These are phyloP conservation scores for Rubus idaeus DNA, from an alignment of 306 rosid genomes.

Conservation along the genomic window DNA sequence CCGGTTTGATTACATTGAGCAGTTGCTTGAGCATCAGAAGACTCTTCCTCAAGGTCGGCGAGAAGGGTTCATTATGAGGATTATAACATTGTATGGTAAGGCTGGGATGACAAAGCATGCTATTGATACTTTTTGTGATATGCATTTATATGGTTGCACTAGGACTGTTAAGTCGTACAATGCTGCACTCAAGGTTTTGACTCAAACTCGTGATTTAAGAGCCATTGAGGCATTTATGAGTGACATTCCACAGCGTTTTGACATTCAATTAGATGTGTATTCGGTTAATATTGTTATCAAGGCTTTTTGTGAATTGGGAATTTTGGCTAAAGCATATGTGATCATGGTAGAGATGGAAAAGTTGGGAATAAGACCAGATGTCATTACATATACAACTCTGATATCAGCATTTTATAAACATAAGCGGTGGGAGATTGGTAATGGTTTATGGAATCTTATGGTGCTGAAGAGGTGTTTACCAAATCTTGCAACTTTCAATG, in stretches of 20 bases:
- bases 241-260: constrained; percentile 30
- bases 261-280: constrained; percentile 42
- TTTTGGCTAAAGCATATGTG: constrained; percentile 48
- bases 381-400: constrained; percentile 66
- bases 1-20: constrained; percentile 64
- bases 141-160: constrained; percentile 49
- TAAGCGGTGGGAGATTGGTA: constrained; percentile 51
- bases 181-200: constrained; percentile 61
- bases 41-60: constrained; percentile 69
- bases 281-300: constrained; percentile 61
- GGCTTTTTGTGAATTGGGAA: constrained; percentile 53
- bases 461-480: constrained; percentile 64
- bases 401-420: constrained; percentile 58
- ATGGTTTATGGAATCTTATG: constrained; percentile 83
- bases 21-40: constrained; percentile 68
- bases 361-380: constrained; percentile 60
- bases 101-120: constrained; percentile 73
- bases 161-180: constrained; percentile 77
- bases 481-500: constrained; percentile 64
- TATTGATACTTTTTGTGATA: constrained; percentile 49
- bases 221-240: constrained; percentile 34
- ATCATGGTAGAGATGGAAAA: constrained; percentile 51
- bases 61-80: constrained; percentile 67
- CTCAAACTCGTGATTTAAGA: constrained; percentile 36
- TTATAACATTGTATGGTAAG: constrained; percentile 66